Conservation (phyloP, 306 rosid species). For the Quercus glauca region DNA sequence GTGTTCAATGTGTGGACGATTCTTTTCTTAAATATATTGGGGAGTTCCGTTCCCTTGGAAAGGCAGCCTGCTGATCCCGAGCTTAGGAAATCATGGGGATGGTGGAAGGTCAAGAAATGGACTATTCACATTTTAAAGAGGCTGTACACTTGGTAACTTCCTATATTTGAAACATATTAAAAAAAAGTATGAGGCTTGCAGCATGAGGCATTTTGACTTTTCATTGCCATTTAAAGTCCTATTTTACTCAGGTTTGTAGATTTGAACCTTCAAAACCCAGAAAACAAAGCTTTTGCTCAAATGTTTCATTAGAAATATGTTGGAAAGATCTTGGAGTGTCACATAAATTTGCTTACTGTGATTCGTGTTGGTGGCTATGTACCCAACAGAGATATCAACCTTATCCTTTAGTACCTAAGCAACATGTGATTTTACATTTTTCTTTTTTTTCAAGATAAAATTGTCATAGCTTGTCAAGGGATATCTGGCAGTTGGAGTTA, state of each 20-base stretch:
- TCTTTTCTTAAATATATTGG: too few species aligned
- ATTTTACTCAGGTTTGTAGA: too few species aligned
- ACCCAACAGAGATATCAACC: slow-evolving; percentile 87
- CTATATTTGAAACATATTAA: background rate
- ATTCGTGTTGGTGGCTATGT: slow-evolving; percentile 85
- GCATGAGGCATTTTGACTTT: too few species aligned
- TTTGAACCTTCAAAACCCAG: too few species aligned
- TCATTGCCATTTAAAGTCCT: too few species aligned
- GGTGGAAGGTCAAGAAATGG: slow-evolving; percentile 99
- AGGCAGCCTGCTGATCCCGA: slow-evolving; percentile 49
- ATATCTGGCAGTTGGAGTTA: too few species aligned
- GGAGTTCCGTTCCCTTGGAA: too few species aligned
- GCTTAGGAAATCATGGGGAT: slow-evolving; percentile 86
- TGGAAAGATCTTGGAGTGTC: slow-evolving; percentile 84
- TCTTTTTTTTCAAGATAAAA: too few species aligned
- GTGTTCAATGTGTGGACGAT: too few species aligned
- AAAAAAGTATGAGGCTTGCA: too few species aligned
- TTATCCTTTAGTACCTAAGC: slow-evolving; percentile 86
- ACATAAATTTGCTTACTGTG: slow-evolving; percentile 75
- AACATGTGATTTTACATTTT: slow-evolving; percentile 55
- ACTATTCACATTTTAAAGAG: slow-evolving; percentile 89
- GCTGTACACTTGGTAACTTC: slow-evolving; percentile 76
- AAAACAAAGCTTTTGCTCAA: slow-evolving; percentile 50
- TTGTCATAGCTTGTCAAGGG: too few species aligned
- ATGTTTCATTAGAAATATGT: slow-evolving; percentile 91